phyloP scores from a whole-genome alignment of 1,284 basidiomycete species.

The Mycosarcoma maydis region DNA sequence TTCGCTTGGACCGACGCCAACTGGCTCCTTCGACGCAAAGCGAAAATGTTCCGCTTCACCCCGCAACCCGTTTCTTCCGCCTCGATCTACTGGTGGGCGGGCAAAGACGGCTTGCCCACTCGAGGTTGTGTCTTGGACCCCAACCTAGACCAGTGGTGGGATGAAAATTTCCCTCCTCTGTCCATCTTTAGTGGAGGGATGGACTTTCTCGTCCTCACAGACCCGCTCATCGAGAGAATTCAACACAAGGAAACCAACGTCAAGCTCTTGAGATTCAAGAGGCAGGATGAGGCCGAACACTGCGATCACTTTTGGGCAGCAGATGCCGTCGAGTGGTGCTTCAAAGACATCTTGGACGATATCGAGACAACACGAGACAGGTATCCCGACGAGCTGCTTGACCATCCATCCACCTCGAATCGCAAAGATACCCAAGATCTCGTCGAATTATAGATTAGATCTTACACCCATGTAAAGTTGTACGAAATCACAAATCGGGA shows the following conservation, averaged over 20 bases:
- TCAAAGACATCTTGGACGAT: conserved; percentile 65
- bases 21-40: conserved; percentile 71
- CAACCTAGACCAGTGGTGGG: conserved; percentile 70
- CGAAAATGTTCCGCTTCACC: conserved; percentile 76
- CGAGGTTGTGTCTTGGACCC: conserved; percentile 73
- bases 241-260: conserved; percentile 67
- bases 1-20: conserved; percentile 75
- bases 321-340: conserved; percentile 74
- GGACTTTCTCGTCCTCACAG: conserved; percentile 63
- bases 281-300: conserved; percentile 70
- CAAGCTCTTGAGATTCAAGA: conserved; percentile 71
- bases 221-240: conserved; percentile 60
- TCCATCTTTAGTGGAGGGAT: conserved; percentile 71
- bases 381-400: conserved; percentile 50
- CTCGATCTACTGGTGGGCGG: conserved; percentile 73
- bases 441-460: conserved; percentile 4
- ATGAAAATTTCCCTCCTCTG: conserved; percentile 73
- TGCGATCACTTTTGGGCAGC: conserved; percentile 72
- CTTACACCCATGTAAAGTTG: too few relatives aligned
- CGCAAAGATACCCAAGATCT: not conserved
- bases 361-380: conserved; percentile 44
- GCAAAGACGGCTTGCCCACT: conserved; percentile 73
- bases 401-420: too few relatives aligned
- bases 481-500: too few relatives aligned
- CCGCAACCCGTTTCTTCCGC: conserved; percentile 73